Evolutionary conservation across 257 asterid species (phyloP), one percentile per base, ranked within the genome.

Genomic region (Nicotiana tomentosiformis): DNA sequence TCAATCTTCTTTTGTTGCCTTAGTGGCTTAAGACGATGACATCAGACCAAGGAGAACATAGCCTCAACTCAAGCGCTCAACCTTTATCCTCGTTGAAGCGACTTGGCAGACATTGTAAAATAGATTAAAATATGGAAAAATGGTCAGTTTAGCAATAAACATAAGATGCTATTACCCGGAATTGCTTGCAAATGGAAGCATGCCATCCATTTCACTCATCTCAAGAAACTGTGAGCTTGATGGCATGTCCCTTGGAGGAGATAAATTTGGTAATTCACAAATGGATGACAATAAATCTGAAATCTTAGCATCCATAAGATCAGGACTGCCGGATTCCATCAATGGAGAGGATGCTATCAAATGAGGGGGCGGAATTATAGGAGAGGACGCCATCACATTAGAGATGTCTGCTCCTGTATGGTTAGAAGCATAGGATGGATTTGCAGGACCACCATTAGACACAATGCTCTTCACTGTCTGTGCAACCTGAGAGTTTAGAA

Each of bases 121-220:
- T 53, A 53, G 58, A 70, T 20, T 6, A 70, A 70, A 70, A 70
- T n/a, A 33, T 46, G 32, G 60, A 18, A 37, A 39, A 69, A 37
- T 69, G 39, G 68, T 78, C 17, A 61, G 46, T 20, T 58, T 32
- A 61, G 12, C 18, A 83, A 66, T 46, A 39, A 77, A 82, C 29
- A 56, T 49, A n/a, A 64, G 20, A 77, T 26, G 55, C 10, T 33
- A 77, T 83, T 86, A 90, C 93, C 90, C 49, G 9, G 80, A 82
- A 81, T 66, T 81, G 85, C 87, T 81, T 26, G 87, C 77, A 60
- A 85, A 39, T 7, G 91, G 84, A 77, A 81, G 67, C 82, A 64
- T 15, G 26, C 69, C 23, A n/a, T 82, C 83, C 16, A 82, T 67
- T 70, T 82, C 88, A 23, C 82, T 84, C 83, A 62, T 77, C 67